Evolutionary conservation across 2,329 filamentous ascomycete genomes (phyloP).

Genomic region (Sordariomycetes sp.): DNA sequence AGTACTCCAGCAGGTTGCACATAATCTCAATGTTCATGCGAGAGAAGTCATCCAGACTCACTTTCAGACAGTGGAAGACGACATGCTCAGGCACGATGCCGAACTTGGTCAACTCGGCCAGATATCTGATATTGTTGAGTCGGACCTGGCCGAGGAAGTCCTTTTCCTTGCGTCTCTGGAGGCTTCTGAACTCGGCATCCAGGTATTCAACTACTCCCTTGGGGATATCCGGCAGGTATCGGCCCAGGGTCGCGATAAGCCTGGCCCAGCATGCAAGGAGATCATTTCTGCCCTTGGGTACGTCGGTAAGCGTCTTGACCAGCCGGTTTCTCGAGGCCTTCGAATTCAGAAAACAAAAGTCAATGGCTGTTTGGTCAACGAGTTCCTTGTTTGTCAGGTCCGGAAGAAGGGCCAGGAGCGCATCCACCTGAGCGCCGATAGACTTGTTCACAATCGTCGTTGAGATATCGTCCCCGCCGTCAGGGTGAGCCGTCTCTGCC

Average conservation of each 20-base stretch:
- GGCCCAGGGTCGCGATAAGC: slow-evolving; percentile 82
- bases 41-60: slow-evolving; percentile 94
- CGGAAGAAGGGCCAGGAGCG: slow-evolving; percentile 75
- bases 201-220: slow-evolving; percentile 86
- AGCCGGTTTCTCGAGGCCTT: slow-evolving; percentile 94
- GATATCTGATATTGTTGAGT: slow-evolving; percentile 90
- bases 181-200: slow-evolving; percentile 91
- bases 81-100: slow-evolving; percentile 97
- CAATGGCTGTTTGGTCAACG: slow-evolving; percentile 85
- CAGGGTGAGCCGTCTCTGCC: slow-evolving; percentile 36
- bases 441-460: slow-evolving; percentile 96
- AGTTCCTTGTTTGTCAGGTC: slow-evolving; percentile 85
- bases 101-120: slow-evolving; percentile 95
- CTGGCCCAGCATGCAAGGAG: slow-evolving; percentile 86
- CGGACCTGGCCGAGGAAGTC: slow-evolving; percentile 93
- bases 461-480: slow-evolving; percentile 68
- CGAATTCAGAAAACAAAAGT: slow-evolving; percentile 97
- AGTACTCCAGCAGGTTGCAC: slow-evolving; percentile 91
- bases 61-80: slow-evolving; percentile 96
- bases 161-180: slow-evolving; percentile 94
- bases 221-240: slow-evolving; percentile 89
- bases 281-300: slow-evolving; percentile 88
- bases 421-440: slow-evolving; percentile 92
- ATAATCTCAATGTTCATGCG: slow-evolving; percentile 99
- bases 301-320: slow-evolving; percentile 84